phyloP scores from a whole-genome alignment of 495 filamentous ascomycete genomes.

The Aspergillus affinis region DNA sequence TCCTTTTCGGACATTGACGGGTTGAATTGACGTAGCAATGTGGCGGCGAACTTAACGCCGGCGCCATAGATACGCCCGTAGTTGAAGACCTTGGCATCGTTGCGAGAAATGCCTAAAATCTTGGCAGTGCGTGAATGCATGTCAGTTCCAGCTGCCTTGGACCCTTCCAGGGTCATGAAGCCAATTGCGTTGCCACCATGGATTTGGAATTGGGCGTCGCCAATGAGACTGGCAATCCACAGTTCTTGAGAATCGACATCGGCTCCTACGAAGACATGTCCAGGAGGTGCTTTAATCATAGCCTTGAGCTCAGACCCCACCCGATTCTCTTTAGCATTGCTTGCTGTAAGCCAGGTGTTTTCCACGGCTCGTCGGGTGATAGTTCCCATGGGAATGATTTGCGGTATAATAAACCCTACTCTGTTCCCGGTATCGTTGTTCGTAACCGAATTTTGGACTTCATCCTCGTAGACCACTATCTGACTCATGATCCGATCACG shows the following conservation, averaged over 20 bases:
- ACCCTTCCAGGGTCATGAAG: constrained; percentile 98
- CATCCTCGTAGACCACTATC: constrained; percentile 83
- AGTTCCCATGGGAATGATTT: constrained; percentile 98
- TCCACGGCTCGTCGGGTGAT: constrained; percentile 96
- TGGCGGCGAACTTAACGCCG: constrained; percentile 88
- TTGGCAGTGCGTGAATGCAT: constrained; percentile 90
- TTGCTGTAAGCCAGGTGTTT: constrained; percentile 97
- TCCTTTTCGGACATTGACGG: constrained; percentile 73
- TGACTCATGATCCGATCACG: constrained; percentile 89
- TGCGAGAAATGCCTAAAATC: constrained; percentile 89
- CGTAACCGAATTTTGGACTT: constrained; percentile 37
- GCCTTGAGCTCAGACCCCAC: constrained; percentile 97
- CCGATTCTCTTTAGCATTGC: constrained; percentile 92
- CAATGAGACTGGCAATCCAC: constrained; percentile 96
- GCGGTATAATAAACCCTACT: constrained; percentile 92
- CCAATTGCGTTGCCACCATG: constrained; percentile 96
- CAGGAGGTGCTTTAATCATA: constrained; percentile 89
- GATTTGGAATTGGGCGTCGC: constrained; percentile 88
- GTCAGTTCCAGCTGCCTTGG: constrained; percentile 90
- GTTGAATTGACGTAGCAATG: constrained; percentile 90
- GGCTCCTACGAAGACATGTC: constrained; percentile 91
- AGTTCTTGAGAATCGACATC: constrained; percentile 99
- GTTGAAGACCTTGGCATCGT: constrained; percentile 97
- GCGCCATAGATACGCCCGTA: constrained; percentile 98
- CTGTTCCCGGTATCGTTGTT: constrained; percentile 21